These are phyloP conservation scores for Melanomma pulvis-pyrius DNA, from an alignment of 495 filamentous ascomycete species.

Conservation along the genomic window DNA sequence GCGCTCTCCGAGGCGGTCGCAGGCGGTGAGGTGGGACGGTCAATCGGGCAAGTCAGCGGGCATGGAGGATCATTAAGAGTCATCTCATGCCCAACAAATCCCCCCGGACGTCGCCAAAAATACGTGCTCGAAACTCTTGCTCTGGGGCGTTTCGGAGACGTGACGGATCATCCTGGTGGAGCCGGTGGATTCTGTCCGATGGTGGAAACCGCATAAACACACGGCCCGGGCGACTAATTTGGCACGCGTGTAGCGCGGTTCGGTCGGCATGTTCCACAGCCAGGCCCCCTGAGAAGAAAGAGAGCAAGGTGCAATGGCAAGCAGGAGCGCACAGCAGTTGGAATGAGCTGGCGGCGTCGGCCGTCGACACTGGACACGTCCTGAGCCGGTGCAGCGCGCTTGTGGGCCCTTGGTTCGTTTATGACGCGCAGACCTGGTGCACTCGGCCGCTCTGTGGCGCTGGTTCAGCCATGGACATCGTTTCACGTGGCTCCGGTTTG, in stretches of 20 bases:
- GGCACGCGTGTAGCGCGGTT: not conserved
- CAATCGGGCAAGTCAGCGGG: conserved; percentile 1
- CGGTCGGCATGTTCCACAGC: no score
- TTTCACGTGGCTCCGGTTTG: conserved; percentile 36
- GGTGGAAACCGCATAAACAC: conserved; percentile 1
- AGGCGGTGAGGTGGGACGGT: not conserved
- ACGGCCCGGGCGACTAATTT: not conserved
- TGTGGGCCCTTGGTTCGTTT: conserved; percentile 24
- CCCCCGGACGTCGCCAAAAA: conserved; percentile 1
- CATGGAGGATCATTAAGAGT: conserved; percentile 19
- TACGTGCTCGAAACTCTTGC: conserved; percentile 8
- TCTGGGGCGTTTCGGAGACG: conserved; percentile 13
- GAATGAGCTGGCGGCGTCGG: no score
- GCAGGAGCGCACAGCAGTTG: no score
- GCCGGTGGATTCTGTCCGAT: not conserved
- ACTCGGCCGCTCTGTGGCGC: conserved; percentile 21
- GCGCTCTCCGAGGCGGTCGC: not conserved
- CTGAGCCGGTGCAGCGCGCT: conserved; percentile 17
- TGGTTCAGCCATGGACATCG: conserved; percentile 32
- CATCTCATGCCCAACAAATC: conserved; percentile 12
- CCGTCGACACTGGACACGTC: not conserved
- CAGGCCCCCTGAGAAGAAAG: not conserved
- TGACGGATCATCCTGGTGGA: conserved; percentile 2
- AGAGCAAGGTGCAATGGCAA: not conserved
- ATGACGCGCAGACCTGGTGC: conserved; percentile 35